phyloP scores from a whole-genome alignment of 176 grass and related monocot genomes.

The Juncus inflexus region DNA sequence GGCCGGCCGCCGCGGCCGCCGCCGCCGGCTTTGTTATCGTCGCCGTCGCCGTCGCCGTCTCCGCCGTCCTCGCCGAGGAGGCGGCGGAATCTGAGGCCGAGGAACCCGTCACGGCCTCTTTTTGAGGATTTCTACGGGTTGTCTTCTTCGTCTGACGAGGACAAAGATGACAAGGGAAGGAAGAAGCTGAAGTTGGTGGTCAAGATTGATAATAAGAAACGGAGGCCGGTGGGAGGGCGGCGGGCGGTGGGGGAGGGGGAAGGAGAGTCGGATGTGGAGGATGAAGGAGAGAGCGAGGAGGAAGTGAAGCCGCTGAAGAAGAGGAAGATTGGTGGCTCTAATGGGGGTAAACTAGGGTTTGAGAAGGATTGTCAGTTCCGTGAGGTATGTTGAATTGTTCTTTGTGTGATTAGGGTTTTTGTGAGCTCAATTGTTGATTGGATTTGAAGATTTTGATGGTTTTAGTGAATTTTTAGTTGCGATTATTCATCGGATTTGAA shows the following conservation, averaged over 20 bases:
- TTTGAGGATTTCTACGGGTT: slow-evolving; percentile 41
- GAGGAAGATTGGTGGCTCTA: slow-evolving; percentile 61
- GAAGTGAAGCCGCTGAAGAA: slow-evolving; percentile 84
- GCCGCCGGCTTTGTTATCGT: slow-evolving; percentile 30
- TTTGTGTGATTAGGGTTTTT: slow-evolving; percentile 24
- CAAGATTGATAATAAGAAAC: slow-evolving; percentile 44
- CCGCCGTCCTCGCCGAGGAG: slow-evolving; percentile 41
- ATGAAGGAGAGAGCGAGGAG: slow-evolving; percentile 50
- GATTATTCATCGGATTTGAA: background rate
- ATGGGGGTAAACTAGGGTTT: slow-evolving; percentile 26
- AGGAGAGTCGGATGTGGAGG: slow-evolving; percentile 16
- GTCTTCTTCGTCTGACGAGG: slow-evolving; percentile 42
- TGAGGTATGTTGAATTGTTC: slow-evolving; percentile 49
- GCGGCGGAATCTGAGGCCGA: slow-evolving; percentile 34
- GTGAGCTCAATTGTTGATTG: slow-evolving; percentile 36
- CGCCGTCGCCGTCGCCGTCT: slow-evolving; percentile 22
- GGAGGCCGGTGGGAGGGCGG: slow-evolving; percentile 37
- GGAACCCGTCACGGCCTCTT: slow-evolving; percentile 33
- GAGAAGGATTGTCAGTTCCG: slow-evolving; percentile 1
- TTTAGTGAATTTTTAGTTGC: slow-evolving; percentile 4
- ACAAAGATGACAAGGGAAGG: slow-evolving; percentile 40
- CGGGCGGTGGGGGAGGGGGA: slow-evolving; percentile 43
- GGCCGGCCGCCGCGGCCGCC: slow-evolving; percentile 52
- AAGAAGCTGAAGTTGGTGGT: slow-evolving; percentile 85
- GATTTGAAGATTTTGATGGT: background rate